A percentile compares a stretch with the other conserved stretches of the same genome.
Conservation (phyloP, 352 stramenopile genomes). For the Globisporangium barbulae region DNA sequence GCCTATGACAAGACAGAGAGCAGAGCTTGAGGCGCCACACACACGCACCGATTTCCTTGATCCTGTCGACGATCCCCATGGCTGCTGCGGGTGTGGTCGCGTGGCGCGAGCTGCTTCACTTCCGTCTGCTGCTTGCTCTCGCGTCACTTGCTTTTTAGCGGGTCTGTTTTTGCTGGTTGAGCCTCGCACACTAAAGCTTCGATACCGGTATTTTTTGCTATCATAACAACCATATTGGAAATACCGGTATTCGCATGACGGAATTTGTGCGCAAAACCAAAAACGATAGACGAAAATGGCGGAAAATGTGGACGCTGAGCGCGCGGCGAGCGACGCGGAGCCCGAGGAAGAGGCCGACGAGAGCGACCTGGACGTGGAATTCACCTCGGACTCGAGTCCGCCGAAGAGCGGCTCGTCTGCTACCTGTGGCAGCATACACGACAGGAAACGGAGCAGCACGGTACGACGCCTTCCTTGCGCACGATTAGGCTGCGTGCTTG, state of each 20-base stretch:
- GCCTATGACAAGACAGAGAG: background rate
- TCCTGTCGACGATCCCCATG: conserved; percentile 92
- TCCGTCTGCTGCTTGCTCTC: background rate
- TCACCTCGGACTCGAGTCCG: conserved; percentile 14
- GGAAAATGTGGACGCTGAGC: conserved; percentile 1
- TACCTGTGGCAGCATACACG: conserved; percentile 1
- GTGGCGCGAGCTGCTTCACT: conserved; percentile 2
- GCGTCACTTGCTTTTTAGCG: background rate
- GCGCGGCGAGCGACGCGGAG: conserved; percentile 10
- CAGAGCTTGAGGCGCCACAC: background rate
- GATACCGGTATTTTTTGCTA: background rate
- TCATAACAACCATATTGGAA: background rate
- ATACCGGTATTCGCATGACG: background rate
- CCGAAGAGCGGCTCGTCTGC: conserved; percentile 9
- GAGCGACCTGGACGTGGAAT: conserved; percentile 7
- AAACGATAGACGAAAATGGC: conserved; percentile 6
- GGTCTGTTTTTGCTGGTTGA: conserved; percentile 1
- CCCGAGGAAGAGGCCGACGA: conserved; percentile 18
- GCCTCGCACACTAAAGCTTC: background rate
- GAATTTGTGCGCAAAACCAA: background rate
- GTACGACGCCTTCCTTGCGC: background rate
- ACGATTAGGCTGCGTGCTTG: no score
- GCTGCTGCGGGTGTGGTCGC: conserved; percentile 17
- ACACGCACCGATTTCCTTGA: conserved; percentile 91
- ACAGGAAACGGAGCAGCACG: conserved; percentile 16